These are phyloP conservation scores for Scedosporium minutisporum DNA, from an alignment of 2,329 filamentous ascomycete species.

Conservation along the genomic window DNA sequence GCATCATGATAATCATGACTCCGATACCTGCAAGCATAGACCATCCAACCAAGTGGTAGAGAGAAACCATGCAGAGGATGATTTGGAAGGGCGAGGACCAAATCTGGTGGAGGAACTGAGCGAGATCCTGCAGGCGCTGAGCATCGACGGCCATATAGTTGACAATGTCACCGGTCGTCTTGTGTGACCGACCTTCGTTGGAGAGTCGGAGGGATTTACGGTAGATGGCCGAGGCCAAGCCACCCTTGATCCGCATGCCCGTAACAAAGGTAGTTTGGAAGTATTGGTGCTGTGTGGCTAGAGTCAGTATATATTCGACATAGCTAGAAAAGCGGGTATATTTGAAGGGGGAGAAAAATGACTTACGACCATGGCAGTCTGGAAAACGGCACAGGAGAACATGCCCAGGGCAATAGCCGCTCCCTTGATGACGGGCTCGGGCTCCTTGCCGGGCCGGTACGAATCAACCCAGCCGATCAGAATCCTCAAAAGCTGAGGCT, in stretches of 20 bases:
- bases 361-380: slow-evolving; percentile 67
- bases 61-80: slow-evolving; percentile 83
- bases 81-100: slow-evolving; percentile 99
- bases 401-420: slow-evolving; percentile 82
- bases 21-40: slow-evolving; percentile 94
- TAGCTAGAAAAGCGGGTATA: not conserved
- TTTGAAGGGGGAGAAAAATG: not conserved
- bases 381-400: slow-evolving; percentile 77
- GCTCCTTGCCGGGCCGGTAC: slow-evolving; percentile 50
- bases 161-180: slow-evolving; percentile 95
- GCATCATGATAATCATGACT: slow-evolving; percentile 96
- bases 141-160: slow-evolving; percentile 99
- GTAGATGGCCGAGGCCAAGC: slow-evolving; percentile 84
- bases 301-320: slow-evolving; percentile 13
- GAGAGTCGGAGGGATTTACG: slow-evolving; percentile 82
- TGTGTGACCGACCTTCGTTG: slow-evolving; percentile 80
- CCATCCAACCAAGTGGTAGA: slow-evolving; percentile 89
- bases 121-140: slow-evolving; percentile 86
- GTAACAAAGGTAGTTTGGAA: slow-evolving; percentile 93
- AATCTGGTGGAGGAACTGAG: slow-evolving; percentile 88
- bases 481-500: slow-evolving; percentile 79
- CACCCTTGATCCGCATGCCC: slow-evolving; percentile 92
- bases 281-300: slow-evolving; percentile 62
- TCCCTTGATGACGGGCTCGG: slow-evolving; percentile 73
- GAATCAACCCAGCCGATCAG: slow-evolving; percentile 80